phyloP scores from a whole-genome alignment of 345 rosid species.

The Microthlaspi erraticum region DNA sequence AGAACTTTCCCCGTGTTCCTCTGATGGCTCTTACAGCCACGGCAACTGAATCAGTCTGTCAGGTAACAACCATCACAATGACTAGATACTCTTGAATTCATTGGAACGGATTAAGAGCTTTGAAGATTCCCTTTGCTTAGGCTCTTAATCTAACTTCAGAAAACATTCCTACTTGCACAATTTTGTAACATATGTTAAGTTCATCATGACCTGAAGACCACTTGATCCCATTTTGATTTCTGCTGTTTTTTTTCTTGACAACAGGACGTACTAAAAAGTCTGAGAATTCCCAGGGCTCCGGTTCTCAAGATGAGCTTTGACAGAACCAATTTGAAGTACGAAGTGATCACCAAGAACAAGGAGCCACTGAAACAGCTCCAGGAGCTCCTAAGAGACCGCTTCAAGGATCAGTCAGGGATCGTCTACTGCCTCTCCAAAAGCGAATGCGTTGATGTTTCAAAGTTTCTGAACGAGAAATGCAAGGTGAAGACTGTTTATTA shows the following conservation, averaged over 20 bases:
- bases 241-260: conserved; percentile 9
- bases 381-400: conserved; percentile 63
- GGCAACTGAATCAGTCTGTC: conserved; percentile 73
- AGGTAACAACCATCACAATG: conserved; percentile 51
- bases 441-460: conserved; percentile 81
- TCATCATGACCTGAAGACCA: conserved; percentile 26
- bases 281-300: conserved; percentile 77
- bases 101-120: not conserved
- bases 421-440: conserved; percentile 87
- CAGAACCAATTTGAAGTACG: conserved; percentile 87
- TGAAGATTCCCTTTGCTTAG: not conserved
- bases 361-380: conserved; percentile 86
- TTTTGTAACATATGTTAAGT: not conserved
- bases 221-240: not conserved
- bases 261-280: conserved; percentile 82
- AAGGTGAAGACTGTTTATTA: conserved; percentile 71
- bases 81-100: conserved; percentile 1
- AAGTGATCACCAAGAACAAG: conserved; percentile 75
- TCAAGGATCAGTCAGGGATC: conserved; percentile 79
- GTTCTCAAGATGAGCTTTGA: conserved; percentile 93
- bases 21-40: conserved; percentile 93
- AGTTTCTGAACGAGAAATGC: conserved; percentile 74
- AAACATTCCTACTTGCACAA: not conserved
- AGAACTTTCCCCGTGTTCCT: conserved; percentile 70
- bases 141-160: not conserved